Conservation (phyloP, 2,329 filamentous ascomycete genomes). For the Pyricularia grisea region DNA sequence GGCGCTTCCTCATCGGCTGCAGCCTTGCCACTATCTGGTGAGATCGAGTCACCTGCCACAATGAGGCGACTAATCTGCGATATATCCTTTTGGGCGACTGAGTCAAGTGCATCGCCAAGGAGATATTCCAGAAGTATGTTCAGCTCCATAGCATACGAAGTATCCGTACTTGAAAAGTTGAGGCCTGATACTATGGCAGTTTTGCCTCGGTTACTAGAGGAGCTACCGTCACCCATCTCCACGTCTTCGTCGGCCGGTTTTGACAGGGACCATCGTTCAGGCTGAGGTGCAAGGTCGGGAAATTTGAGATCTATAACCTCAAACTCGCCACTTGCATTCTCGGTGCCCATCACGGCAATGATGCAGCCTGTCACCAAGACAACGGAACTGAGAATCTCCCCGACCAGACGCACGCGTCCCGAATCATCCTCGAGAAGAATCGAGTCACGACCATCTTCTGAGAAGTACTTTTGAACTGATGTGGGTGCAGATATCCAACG, state of each 20-base stretch:
- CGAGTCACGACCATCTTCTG: conserved; percentile 48
- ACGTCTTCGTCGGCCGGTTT: conserved; percentile 32
- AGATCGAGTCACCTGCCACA: conserved; percentile 84
- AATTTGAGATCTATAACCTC: conserved; percentile 86
- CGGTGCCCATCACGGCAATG: conserved; percentile 87
- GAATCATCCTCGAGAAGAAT: conserved; percentile 95
- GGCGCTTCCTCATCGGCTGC: conserved; percentile 24
- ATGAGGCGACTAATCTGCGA: conserved; percentile 73
- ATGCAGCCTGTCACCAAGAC: conserved; percentile 88
- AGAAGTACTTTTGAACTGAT: conserved; percentile 66
- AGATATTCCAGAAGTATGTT: conserved; percentile 80
- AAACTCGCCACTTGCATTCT: conserved; percentile 85
- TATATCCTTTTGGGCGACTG: conserved; percentile 46
- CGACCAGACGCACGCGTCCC: conserved; percentile 72
- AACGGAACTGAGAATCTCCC: conserved; percentile 55
- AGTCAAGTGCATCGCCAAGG: conserved; percentile 66
- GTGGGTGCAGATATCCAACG: conserved; percentile 84
- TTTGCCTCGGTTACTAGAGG: conserved; percentile 37
- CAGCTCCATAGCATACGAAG: conserved; percentile 63
- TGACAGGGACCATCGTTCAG: conserved; percentile 66
- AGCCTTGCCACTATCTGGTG: conserved; percentile 22
- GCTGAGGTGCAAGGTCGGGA: conserved; percentile 76
- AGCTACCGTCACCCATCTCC: conserved; percentile 47
- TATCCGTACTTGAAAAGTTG: conserved; percentile 65
- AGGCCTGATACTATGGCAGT: conserved; percentile 86